Conservation (phyloP, 1,284 basidiomycete genomes). For the Papiliotrema nemorosa region DNA sequence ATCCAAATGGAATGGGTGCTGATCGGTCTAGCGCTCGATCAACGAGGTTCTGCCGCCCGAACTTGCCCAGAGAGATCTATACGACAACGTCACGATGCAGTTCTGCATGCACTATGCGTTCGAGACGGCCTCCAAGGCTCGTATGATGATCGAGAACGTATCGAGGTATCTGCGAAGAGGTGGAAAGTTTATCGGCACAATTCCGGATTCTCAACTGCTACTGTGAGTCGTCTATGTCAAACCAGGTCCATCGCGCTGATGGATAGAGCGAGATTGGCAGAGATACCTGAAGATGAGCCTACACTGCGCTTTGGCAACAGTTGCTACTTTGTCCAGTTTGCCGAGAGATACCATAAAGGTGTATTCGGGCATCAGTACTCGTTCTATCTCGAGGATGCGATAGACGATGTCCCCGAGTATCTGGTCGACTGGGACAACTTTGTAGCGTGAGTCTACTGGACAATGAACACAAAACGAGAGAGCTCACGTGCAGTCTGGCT, state of each 20-base stretch:
- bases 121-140: constrained; percentile 76
- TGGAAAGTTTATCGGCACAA: constrained; percentile 89
- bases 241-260: constrained; percentile 3
- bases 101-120: constrained; percentile 99
- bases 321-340: constrained; percentile 85
- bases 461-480: not conserved
- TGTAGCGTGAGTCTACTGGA: constrained; percentile 60
- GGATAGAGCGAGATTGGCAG: constrained; percentile 62
- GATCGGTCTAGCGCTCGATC: constrained; percentile 58
- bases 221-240: constrained; percentile 57
- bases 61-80: constrained; percentile 55
- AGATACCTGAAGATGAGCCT: constrained; percentile 58
- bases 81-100: constrained; percentile 95
- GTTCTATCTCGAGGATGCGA: constrained; percentile 91
- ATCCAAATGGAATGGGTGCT: not conserved
- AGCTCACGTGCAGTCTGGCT: constrained; percentile 61
- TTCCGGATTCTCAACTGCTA: constrained; percentile 78
- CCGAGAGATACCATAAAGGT: constrained; percentile 60
- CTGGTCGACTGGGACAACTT: constrained; percentile 93
- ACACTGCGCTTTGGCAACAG: constrained; percentile 83
- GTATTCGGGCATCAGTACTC: constrained; percentile 86
- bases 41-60: constrained; percentile 64
- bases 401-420: constrained; percentile 95
- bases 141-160: constrained; percentile 92
- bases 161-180: constrained; percentile 72